phyloP scores from a whole-genome alignment of 2,329 filamentous ascomycete species.

The Didymella arachidicola region DNA sequence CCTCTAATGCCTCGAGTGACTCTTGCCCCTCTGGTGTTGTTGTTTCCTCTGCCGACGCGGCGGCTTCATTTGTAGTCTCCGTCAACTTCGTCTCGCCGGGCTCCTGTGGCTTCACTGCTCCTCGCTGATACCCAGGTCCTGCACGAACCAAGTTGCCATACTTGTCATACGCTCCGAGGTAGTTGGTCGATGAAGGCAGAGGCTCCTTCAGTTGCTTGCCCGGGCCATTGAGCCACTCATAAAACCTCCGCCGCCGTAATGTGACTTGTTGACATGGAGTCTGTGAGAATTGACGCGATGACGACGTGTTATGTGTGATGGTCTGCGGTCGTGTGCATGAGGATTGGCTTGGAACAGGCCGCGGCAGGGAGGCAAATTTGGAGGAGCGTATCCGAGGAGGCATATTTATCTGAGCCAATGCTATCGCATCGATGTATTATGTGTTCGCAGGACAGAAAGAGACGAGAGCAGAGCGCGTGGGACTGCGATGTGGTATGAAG shows the following conservation, averaged over 20 bases:
- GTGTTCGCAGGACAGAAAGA: slow-evolving; percentile 18
- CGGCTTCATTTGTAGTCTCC: slow-evolving; percentile 34
- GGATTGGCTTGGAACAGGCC: slow-evolving; percentile 28
- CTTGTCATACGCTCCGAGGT: slow-evolving; percentile 62
- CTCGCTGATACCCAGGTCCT: slow-evolving; percentile 32
- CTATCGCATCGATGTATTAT: slow-evolving; percentile 41
- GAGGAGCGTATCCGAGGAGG: slow-evolving; percentile 47
- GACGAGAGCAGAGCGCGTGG: slow-evolving; percentile 20
- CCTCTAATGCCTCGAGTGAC: slow-evolving; percentile 39
- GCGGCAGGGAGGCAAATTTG: slow-evolving; percentile 34
- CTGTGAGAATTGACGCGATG: slow-evolving; percentile 48
- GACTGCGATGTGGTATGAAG: slow-evolving; percentile 22
- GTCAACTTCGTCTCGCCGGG: slow-evolving; percentile 27
- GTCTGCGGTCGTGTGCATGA: slow-evolving; percentile 34
- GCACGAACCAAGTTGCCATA: slow-evolving; percentile 57
- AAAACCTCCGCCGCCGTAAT: slow-evolving; percentile 63
- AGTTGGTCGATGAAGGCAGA: slow-evolving; percentile 61
- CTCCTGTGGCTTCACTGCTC: slow-evolving; percentile 24
- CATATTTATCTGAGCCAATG: slow-evolving; percentile 35
- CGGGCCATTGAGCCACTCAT: slow-evolving; percentile 65
- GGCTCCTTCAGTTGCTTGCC: slow-evolving; percentile 59
- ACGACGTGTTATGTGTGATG: slow-evolving; percentile 32
- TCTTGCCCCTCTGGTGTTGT: slow-evolving; percentile 42
- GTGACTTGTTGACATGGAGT: slow-evolving; percentile 54
- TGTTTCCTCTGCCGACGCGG: slow-evolving; percentile 32